phyloP scores from a whole-genome alignment of 2,329 filamentous ascomycete genomes.

The Fusarium sororula region DNA sequence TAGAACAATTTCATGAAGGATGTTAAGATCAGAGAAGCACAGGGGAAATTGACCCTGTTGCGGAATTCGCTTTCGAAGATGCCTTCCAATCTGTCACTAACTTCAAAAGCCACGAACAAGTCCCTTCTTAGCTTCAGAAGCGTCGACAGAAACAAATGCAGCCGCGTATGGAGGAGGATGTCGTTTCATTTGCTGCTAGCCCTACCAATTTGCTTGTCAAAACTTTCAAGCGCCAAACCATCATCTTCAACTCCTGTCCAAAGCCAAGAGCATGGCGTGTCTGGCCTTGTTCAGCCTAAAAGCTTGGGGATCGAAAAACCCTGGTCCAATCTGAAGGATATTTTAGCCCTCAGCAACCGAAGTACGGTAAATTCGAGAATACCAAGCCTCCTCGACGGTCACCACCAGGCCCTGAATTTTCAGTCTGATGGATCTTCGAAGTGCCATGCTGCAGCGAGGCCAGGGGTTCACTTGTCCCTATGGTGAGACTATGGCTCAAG shows the following conservation, averaged over 20 bases:
- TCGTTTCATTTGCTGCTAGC: constrained; percentile 74
- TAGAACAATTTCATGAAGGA: constrained; percentile 57
- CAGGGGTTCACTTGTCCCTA: constrained; percentile 4
- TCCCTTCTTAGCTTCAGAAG: constrained; percentile 44
- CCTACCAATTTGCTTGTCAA: constrained; percentile 72
- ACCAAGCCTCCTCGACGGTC: constrained; percentile 55
- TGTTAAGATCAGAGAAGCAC: constrained; percentile 50
- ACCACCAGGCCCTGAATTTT: constrained; percentile 59
- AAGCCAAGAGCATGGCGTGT: background rate
- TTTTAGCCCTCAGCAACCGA: constrained; percentile 56
- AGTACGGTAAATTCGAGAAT: constrained; percentile 57
- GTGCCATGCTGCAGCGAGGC: background rate
- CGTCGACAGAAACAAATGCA: constrained; percentile 61
- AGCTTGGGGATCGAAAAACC: constrained; percentile 49
- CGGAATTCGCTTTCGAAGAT: constrained; percentile 56
- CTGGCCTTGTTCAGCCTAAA: constrained; percentile 38
- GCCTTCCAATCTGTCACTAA: constrained; percentile 64
- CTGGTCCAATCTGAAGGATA: constrained; percentile 39
- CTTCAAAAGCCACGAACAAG: constrained; percentile 41
- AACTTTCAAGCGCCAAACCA: constrained; percentile 69
- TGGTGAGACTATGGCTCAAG: background rate
- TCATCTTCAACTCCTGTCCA: constrained; percentile 55
- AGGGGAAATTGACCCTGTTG: constrained; percentile 33
- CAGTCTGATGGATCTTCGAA: constrained; percentile 41
- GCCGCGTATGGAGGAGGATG: constrained; percentile 69